Percentiles rank a stretch among this genome's conserved stretches.
phyloP scores from a whole-genome alignment of 768 basidiomycete species.

The Lactarius psammicola region DNA sequence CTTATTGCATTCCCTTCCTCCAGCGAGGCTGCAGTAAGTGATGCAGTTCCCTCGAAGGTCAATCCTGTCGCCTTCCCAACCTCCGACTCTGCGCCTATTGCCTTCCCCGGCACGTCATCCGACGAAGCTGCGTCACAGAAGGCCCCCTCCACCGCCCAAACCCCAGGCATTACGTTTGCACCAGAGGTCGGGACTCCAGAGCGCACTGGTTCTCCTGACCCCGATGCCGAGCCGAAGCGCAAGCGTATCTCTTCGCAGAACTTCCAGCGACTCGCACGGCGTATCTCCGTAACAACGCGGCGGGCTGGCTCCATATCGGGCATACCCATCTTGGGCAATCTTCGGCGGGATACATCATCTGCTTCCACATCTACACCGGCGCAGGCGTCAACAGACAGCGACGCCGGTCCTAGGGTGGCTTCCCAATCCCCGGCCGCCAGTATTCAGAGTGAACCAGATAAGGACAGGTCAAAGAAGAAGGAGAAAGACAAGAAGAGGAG shows the following conservation, averaged over 20 bases:
- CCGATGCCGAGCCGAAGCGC: slow-evolving; percentile 71
- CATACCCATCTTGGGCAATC: slow-evolving; percentile 47
- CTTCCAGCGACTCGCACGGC: slow-evolving; percentile 75
- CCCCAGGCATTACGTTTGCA: slow-evolving; percentile 66
- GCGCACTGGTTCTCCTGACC: slow-evolving; percentile 70
- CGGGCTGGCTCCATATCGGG: slow-evolving; percentile 48
- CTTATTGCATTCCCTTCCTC: slow-evolving; percentile 39
- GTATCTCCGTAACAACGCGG: slow-evolving; percentile 64
- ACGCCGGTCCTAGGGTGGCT: slow-evolving; percentile 1
- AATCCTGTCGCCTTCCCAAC: slow-evolving; percentile 39
- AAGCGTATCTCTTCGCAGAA: slow-evolving; percentile 84
- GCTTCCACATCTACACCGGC: slow-evolving; percentile 30
- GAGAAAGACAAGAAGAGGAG: slow-evolving; percentile 63
- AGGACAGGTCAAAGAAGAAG: slow-evolving; percentile 49
- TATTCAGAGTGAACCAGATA: slow-evolving; percentile 49
- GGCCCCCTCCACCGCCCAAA: slow-evolving; percentile 33
- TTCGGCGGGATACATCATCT: slow-evolving; percentile 50
- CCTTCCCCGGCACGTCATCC: slow-evolving; percentile 36
- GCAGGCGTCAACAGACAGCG: slow-evolving; percentile 14
- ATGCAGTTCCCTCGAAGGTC: slow-evolving; percentile 24
- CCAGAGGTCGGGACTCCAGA: slow-evolving; percentile 54
- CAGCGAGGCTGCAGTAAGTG: slow-evolving; percentile 34
- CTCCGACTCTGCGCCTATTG: slow-evolving; percentile 34
- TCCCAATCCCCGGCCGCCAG: slow-evolving; percentile 57
- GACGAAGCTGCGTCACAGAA: slow-evolving; percentile 36